These are phyloP conservation scores for Straminergon stramineum DNA, from an alignment of 225 moss, liverwort and hornwort species.

Conservation along the genomic window DNA sequence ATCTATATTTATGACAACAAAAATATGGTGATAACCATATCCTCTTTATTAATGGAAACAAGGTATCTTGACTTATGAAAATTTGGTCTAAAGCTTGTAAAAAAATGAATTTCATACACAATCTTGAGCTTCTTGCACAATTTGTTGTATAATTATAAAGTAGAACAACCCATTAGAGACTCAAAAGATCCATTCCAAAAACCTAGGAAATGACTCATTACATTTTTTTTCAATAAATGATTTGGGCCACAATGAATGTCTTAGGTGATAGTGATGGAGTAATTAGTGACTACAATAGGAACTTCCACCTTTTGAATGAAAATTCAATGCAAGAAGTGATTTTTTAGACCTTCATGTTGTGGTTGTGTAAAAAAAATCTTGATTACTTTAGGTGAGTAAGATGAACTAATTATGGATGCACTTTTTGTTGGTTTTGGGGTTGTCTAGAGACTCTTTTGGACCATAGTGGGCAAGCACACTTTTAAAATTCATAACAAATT, in stretches of 20 bases:
- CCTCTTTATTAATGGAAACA: not conserved
- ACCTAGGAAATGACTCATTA: not conserved
- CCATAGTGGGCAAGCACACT: not conserved
- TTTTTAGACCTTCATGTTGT: not conserved
- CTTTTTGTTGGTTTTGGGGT: not conserved
- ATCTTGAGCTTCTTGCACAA: not conserved
- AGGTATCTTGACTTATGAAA: not conserved
- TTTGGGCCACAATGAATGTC: not conserved
- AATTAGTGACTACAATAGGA: not conserved
- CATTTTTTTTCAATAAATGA: not conserved
- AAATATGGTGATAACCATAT: not conserved
- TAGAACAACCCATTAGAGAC: not conserved
- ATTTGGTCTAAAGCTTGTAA: not conserved
- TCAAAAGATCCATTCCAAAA: fast-evolving
- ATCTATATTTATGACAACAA: not conserved
- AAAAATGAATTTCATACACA: not conserved
- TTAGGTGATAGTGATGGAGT: not conserved
- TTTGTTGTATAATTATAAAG: not conserved
- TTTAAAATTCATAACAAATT: not conserved
- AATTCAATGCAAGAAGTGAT: not conserved
- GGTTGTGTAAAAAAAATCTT: not conserved
- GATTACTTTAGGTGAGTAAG: not conserved
- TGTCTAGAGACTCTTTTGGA: fast-evolving
- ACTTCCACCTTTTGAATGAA: not conserved
- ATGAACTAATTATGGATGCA: no score